Evolutionary conservation across 2,329 filamentous ascomycete species (phyloP).

Genomic region (Neophaeococcomyces mojaviensis): DNA sequence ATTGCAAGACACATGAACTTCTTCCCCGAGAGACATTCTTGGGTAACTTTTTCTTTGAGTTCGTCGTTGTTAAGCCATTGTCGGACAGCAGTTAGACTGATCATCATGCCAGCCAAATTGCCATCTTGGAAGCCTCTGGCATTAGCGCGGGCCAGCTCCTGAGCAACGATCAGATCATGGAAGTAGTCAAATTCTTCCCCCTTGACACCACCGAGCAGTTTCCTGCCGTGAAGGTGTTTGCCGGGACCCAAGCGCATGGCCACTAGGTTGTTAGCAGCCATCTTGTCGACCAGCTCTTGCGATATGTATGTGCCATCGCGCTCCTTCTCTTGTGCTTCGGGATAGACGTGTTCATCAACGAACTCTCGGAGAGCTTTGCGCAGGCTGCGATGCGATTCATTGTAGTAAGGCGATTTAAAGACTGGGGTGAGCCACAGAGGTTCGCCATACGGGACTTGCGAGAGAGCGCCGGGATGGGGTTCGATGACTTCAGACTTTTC

Average conservation of each 20-base stretch:
- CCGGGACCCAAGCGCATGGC: constrained; percentile 62
- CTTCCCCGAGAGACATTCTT: constrained; percentile 58
- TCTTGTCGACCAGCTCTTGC: constrained; percentile 55
- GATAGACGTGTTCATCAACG: constrained; percentile 54
- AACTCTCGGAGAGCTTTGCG: constrained; percentile 62
- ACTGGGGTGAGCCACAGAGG: constrained; percentile 71
- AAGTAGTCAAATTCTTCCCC: constrained; percentile 69
- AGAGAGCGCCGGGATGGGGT: constrained; percentile 63
- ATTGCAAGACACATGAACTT: constrained; percentile 69
- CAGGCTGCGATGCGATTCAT: constrained; percentile 55
- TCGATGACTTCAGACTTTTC: constrained; percentile 69
- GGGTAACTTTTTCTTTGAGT: constrained; percentile 59
- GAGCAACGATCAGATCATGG: constrained; percentile 62
- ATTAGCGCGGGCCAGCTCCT: constrained; percentile 63
- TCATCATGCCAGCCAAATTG: constrained; percentile 58
- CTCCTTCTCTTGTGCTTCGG: constrained; percentile 63
- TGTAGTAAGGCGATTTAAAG: constrained; percentile 69
- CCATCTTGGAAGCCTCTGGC: constrained; percentile 78
- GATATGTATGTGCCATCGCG: constrained; percentile 58
- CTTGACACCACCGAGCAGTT: constrained; percentile 58
- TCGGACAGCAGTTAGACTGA: constrained; percentile 59
- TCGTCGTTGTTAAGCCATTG: constrained; percentile 58
- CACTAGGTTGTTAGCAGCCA: constrained; percentile 60
- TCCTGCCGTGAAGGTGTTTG: constrained; percentile 56
- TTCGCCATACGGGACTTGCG: constrained; percentile 73